Evolutionary conservation across 768 basidiomycete species (phyloP).

Genomic region (Russula sp.): DNA sequence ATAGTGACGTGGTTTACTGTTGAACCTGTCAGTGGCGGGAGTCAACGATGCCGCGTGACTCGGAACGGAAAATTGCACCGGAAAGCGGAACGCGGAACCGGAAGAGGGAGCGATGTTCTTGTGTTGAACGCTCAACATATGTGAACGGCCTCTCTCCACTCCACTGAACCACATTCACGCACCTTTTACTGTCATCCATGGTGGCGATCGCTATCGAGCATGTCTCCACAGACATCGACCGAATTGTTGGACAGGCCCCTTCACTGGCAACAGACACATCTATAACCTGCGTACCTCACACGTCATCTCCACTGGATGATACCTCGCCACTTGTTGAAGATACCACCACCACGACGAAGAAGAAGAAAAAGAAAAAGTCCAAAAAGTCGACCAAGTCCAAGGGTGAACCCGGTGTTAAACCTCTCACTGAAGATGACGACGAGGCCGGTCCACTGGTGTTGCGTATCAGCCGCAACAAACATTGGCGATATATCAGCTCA

Average conservation of each 20-base stretch:
- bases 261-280: constrained; percentile 10
- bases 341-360: constrained; percentile 45
- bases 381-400: constrained; percentile 67
- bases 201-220: not conserved
- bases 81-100: not conserved
- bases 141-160: not conserved
- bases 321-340: constrained; percentile 33
- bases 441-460: constrained; percentile 59
- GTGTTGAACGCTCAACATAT: not conserved
- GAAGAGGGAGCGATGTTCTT: not conserved
- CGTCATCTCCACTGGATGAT: constrained; percentile 31
- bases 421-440: constrained; percentile 39
- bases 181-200: constrained; percentile 1
- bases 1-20: too few relatives aligned
- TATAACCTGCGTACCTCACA: constrained; percentile 18
- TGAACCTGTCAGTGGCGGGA: too few relatives aligned
- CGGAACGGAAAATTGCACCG: constrained; percentile 16
- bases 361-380: constrained; percentile 65
- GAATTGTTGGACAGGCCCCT: not conserved
- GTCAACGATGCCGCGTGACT: not conserved
- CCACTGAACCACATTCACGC: not conserved
- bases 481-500: constrained; percentile 91
- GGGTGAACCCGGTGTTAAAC: constrained; percentile 48
- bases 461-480: constrained; percentile 90
- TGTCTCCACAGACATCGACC: not conserved